Percentiles rank a stretch among this genome's conserved stretches.
Evolutionary conservation across 345 rosid genomes (phyloP).

Genomic region (Salix brachista): DNA sequence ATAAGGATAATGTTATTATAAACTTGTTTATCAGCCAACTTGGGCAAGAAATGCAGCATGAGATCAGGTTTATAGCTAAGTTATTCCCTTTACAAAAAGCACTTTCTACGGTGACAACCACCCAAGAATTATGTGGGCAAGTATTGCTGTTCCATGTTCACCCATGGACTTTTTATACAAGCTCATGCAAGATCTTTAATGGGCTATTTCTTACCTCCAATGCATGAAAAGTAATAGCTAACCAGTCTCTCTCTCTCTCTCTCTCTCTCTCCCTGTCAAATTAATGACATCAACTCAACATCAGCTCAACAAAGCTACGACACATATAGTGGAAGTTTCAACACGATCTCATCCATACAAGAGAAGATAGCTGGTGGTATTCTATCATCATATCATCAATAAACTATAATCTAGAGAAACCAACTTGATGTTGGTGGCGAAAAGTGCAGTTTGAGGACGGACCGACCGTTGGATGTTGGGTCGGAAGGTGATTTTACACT

Average conservation of each 20-base stretch:
- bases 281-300: not conserved
- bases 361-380: not conserved
- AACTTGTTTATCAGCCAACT: not conserved
- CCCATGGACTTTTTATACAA: not conserved
- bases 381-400: not conserved
- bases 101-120: too few species aligned
- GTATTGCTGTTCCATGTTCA: too few species aligned
- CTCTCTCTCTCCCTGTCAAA: not conserved
- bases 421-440: not conserved
- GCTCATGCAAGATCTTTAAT: not conserved
- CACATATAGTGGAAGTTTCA: not conserved
- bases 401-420: not conserved
- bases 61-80: not conserved
- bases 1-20: too few species aligned
- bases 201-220: not conserved
- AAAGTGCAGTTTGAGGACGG: not conserved
- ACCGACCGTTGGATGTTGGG: not conserved
- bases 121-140: not conserved
- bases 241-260: not conserved
- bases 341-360: not conserved
- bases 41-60: not conserved
- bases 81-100: too few species aligned
- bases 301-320: not conserved
- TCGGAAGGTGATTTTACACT: not conserved
- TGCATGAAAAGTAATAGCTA: too few species aligned